A percentile compares a stretch with the other conserved stretches of the same genome.
phyloP scores from a whole-genome alignment of 345 rosid genomes.

The Passiflora organensis region DNA sequence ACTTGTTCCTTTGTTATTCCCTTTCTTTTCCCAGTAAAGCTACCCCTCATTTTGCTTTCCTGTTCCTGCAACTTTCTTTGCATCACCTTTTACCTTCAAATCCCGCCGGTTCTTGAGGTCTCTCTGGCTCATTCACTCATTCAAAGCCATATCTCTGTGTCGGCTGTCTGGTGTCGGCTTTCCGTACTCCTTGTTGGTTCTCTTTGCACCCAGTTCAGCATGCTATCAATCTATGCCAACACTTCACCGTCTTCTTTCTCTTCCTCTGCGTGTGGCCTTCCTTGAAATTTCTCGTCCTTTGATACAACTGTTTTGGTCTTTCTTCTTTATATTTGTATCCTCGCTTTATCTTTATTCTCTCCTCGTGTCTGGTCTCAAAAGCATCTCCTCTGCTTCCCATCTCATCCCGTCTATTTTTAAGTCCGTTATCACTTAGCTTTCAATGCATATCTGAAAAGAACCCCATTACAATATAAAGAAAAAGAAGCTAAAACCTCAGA shows the following conservation, averaged over 20 bases:
- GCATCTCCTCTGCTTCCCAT: too few species aligned
- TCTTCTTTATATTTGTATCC: background rate
- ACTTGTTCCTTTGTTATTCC: too few species aligned
- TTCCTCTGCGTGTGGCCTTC: constrained; percentile 24
- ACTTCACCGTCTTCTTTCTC: constrained; percentile 1
- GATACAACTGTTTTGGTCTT: background rate
- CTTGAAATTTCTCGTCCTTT: constrained; percentile 40
- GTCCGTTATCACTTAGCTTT: too few species aligned
- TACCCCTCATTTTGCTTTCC: background rate
- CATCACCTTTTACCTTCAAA: background rate
- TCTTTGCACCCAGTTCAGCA: background rate
- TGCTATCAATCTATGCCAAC: too few species aligned
- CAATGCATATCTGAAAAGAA: too few species aligned
- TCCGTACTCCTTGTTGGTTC: background rate
- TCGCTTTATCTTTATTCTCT: constrained; percentile 1
- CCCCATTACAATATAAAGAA: too few species aligned
- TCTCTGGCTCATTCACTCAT: constrained; percentile 3
- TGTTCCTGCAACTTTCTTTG: too few species aligned
- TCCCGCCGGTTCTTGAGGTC: constrained; percentile 14
- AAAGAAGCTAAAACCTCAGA: too few species aligned
- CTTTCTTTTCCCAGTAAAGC: constrained; percentile 3
- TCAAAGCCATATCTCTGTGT: constrained; percentile 9
- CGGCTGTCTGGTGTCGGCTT: background rate
- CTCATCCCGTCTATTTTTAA: too few species aligned
- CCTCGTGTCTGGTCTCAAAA: too few species aligned